Conservation (phyloP, 2,329 filamentous ascomycete species). For the Fusarium sp. region DNA sequence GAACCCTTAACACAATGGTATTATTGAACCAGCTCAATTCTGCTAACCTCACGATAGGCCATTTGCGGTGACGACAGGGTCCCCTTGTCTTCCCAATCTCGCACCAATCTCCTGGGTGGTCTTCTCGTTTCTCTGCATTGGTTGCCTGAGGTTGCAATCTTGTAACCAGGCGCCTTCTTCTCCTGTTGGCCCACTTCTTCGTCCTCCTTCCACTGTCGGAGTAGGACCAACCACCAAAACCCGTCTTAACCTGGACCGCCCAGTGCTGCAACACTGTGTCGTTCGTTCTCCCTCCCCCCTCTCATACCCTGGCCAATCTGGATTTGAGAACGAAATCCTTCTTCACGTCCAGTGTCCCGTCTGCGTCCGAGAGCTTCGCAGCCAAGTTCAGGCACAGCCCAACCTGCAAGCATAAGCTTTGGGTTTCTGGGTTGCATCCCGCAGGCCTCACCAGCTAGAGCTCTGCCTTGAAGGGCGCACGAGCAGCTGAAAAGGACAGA, state of each 20-base stretch:
- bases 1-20: constrained; percentile 2
- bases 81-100: constrained; percentile 28
- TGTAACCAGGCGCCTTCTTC: too few relatives aligned
- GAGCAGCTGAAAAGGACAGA: constrained; percentile 16
- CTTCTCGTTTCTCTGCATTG: constrained; percentile 13
- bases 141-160: constrained; percentile 2
- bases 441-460: constrained; percentile 15
- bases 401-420: background rate
- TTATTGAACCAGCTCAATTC: background rate
- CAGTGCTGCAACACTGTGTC: constrained; percentile 9
- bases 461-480: background rate
- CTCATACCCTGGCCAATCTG: background rate
- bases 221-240: constrained; percentile 4
- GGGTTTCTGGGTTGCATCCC: constrained; percentile 24
- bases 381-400: background rate
- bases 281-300: constrained; percentile 3
- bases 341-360: too few relatives aligned
- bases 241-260: too few relatives aligned
- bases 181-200: too few relatives aligned
- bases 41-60: constrained; percentile 28
- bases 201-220: background rate
- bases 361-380: constrained; percentile 15
- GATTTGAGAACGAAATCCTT: too few relatives aligned
- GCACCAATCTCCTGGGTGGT: constrained; percentile 27
- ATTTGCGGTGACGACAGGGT: background rate